These are phyloP conservation scores for Schizophyllum commune DNA, from an alignment of 1,284 basidiomycete species.

Conservation along the genomic window DNA sequence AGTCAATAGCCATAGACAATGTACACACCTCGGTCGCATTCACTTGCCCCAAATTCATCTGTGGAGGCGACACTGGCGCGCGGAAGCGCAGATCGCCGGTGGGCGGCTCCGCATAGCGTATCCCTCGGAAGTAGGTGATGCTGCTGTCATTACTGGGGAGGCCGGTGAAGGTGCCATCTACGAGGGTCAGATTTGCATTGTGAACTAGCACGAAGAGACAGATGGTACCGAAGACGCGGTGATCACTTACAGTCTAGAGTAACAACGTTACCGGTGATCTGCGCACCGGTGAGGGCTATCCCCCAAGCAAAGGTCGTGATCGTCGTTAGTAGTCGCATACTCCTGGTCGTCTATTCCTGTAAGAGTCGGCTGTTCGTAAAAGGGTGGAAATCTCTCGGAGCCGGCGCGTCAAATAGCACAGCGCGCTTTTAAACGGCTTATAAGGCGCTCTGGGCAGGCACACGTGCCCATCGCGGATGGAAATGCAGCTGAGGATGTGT, in stretches of 20 bases:
- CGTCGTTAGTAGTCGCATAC: background rate
- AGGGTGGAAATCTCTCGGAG: no score
- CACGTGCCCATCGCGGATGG: no score
- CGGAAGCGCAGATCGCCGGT: constrained; percentile 27
- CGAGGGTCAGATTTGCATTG: background rate
- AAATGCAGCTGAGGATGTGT: no score
- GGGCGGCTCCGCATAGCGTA: constrained; percentile 32
- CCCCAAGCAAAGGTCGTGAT: background rate
- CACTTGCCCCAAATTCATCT: constrained; percentile 25
- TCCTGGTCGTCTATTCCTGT: no score
- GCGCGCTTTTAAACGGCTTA: no score
- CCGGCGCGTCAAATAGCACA: no score
- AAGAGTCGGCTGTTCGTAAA: no score
- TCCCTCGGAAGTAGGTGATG: constrained; percentile 26
- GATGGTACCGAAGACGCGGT: no score
- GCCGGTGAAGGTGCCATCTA: constrained; percentile 32
- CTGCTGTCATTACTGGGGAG: constrained; percentile 17
- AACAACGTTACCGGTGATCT: background rate
- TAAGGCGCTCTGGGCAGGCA: no score
- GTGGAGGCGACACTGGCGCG: constrained; percentile 29
- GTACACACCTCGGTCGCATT: constrained; percentile 23
- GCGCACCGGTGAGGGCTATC: background rate
- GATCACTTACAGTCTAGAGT: background rate
- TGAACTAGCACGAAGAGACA: no score
- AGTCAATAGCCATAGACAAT: no score